Evolutionary conservation across 2,329 filamentous ascomycete species (phyloP).

Genomic region (Knoxdaviesia capensis): DNA sequence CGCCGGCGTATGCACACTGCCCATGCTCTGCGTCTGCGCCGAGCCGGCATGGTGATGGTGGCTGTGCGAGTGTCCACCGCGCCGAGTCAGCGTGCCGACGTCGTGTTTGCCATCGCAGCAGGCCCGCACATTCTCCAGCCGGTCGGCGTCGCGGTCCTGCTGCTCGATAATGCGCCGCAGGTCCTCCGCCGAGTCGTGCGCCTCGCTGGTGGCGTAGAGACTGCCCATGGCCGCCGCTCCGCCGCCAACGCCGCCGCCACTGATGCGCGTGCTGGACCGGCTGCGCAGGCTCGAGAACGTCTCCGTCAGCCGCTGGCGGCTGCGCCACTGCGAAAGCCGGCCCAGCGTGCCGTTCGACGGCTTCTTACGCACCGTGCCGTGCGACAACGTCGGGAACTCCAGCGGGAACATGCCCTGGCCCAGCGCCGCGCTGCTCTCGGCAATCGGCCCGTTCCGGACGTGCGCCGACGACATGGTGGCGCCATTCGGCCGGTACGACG

Average conservation of each 20-base stretch:
- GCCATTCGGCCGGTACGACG: conserved; percentile 21
- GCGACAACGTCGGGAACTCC: conserved; percentile 31
- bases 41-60: background rate
- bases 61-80: conserved; percentile 9
- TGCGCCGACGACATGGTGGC: too few relatives aligned
- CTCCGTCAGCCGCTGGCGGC: conserved; percentile 22
- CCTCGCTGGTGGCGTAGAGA: conserved; percentile 32
- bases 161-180: conserved; percentile 59
- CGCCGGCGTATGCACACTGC: too few relatives aligned
- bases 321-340: conserved; percentile 37
- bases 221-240: too few relatives aligned
- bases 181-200: conserved; percentile 67
- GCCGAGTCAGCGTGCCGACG: conserved; percentile 37
- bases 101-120: conserved; percentile 95
- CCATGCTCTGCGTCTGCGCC: too few relatives aligned
- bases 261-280: conserved; percentile 18
- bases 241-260: conserved; percentile 10
- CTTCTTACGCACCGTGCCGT: conserved; percentile 9
- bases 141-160: conserved; percentile 56
- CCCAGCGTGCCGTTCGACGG: conserved; percentile 28
- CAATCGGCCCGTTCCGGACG: too few relatives aligned
- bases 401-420: conserved; percentile 22
- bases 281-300: conserved; percentile 33
- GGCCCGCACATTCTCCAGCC: conserved; percentile 83
- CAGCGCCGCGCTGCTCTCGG: too few relatives aligned